Conservation (phyloP, 108 stramenopile genomes). For the Stephanodiscus triporus region DNA sequence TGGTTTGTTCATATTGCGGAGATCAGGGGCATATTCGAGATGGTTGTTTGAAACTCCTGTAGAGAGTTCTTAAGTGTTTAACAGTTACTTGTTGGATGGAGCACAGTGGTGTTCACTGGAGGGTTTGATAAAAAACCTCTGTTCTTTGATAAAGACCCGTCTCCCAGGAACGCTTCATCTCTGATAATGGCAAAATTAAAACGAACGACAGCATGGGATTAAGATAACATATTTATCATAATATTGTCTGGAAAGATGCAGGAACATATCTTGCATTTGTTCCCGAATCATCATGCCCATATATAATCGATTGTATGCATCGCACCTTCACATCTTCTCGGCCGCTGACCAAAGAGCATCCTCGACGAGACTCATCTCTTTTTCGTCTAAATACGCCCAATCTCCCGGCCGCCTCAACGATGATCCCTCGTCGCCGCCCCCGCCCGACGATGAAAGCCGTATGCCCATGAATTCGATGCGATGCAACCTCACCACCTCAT, state of each 20-base stretch:
- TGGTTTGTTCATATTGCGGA: conserved; percentile 52
- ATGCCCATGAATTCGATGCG: conserved; percentile 65
- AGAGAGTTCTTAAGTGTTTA: background rate
- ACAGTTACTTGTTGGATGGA: too few relatives aligned
- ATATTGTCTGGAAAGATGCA: too few relatives aligned
- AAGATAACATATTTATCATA: too few relatives aligned
- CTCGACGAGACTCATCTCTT: conserved; percentile 60
- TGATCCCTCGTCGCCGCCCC: conserved; percentile 18
- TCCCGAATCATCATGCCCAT: too few relatives aligned
- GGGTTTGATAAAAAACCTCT: too few relatives aligned
- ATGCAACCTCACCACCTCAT: conserved; percentile 62
- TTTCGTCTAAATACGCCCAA: conserved; percentile 53
- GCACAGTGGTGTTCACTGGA: too few relatives aligned
- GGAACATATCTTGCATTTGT: too few relatives aligned
- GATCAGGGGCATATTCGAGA: conserved; percentile 43
- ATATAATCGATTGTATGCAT: too few relatives aligned
- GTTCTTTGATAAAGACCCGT: too few relatives aligned
- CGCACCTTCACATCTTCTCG: background rate
- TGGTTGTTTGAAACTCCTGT: conserved; percentile 40
- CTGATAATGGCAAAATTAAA: too few relatives aligned
- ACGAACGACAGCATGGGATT: too few relatives aligned
- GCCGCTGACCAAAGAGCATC: conserved; percentile 25
- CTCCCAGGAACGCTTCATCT: too few relatives aligned
- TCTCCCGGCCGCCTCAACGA: conserved; percentile 57
- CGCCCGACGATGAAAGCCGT: conserved; percentile 4